Base-by-base conservation (phyloP, 2,329 filamentous ascomycete species). In the Stagonosporopsis vannaccii region DNA sequence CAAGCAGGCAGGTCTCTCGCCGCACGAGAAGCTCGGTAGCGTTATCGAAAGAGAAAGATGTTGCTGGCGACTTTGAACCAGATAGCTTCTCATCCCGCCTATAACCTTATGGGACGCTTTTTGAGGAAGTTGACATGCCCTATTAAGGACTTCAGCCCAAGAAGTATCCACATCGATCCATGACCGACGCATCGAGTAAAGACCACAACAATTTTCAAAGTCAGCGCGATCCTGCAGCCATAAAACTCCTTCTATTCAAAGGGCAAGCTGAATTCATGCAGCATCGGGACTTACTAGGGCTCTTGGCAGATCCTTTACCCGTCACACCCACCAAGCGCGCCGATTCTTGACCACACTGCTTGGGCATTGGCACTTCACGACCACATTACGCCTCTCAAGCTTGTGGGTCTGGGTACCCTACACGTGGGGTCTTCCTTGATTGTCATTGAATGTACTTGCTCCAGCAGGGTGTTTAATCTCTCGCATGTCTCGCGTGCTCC, bases 271-370 rank as follows among this genome's bases (percentile, higher is more conserved):
- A 22, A 20, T 9, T 28, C 35, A 15, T 20, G 5, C 35, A 32
- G 20, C 26, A 8, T 23, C 11, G 17, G 20, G 3, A 15, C 11
- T 19, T 36, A 6, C 28, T 41, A 33, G 17, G 30, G 7, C 30
- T 36, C 43, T 54, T 54, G 51, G 51, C 43, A 15, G 25, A 54
- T 37, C 44, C 44, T 33, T 11, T 28, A 39, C 11, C 20, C 25
- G 17, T 19, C 40, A 19, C 33, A 26, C 7, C 44, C 47, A 59
- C 56, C 58, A 61, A 51, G 51, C 43, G 25, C 39, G 49, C 51
- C 53, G 58, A 50, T 51, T 35, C 13, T 35, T 8, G 44, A 61
- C 56, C 58, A 59, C 60, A 55, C 39, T 43, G 44, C 60, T 61
- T 63, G 47, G 53, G 47, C n/a, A 61, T 63, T 61, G 53, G 61